Evolutionary conservation across 805 yeast genomes (phyloP).

Genomic region (Candida sonorensis): DNA sequence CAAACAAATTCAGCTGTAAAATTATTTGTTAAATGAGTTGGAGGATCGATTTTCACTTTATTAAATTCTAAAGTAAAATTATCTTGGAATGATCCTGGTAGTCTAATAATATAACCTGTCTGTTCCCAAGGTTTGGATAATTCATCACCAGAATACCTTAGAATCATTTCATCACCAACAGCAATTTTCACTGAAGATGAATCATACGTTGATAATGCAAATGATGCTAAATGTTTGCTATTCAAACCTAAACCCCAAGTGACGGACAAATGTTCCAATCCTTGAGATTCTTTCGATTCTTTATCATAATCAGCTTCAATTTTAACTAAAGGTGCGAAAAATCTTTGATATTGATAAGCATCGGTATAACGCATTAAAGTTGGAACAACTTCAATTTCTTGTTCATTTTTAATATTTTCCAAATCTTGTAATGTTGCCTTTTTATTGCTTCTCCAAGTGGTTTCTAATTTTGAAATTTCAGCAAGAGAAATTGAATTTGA

Average conservation of each 20-base stretch:
- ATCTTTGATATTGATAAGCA: conserved; percentile 78
- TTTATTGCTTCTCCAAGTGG: conserved; percentile 71
- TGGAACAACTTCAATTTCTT: conserved; percentile 62
- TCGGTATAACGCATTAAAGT: conserved; percentile 71
- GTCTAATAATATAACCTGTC: conserved; percentile 60
- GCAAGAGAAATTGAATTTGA: conserved; percentile 51
- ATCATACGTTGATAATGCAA: conserved; percentile 63
- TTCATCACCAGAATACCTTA: conserved; percentile 52
- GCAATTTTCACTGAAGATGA: conserved; percentile 60
- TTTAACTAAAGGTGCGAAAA: conserved; percentile 78
- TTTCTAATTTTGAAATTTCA: conserved; percentile 69
- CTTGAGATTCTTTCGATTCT: conserved; percentile 67
- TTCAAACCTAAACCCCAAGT: conserved; percentile 68
- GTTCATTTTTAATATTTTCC: conserved; percentile 44
- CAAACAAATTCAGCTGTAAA: conserved; percentile 85
- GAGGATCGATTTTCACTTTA: conserved; percentile 40
- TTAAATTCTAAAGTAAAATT: conserved; percentile 66
- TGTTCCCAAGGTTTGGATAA: conserved; percentile 62
- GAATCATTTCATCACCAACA: conserved; percentile 76
- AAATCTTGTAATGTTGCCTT: conserved; percentile 67
- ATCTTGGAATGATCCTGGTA: conserved; percentile 62
- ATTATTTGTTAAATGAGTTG: conserved; percentile 52
- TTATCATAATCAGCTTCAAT: conserved; percentile 78
- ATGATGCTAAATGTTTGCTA: conserved; percentile 61
- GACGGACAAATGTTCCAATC: conserved; percentile 64